These are phyloP conservation scores for Sechiopsis laciniata DNA, from an alignment of 306 rosid genomes.

Conservation along the genomic window DNA sequence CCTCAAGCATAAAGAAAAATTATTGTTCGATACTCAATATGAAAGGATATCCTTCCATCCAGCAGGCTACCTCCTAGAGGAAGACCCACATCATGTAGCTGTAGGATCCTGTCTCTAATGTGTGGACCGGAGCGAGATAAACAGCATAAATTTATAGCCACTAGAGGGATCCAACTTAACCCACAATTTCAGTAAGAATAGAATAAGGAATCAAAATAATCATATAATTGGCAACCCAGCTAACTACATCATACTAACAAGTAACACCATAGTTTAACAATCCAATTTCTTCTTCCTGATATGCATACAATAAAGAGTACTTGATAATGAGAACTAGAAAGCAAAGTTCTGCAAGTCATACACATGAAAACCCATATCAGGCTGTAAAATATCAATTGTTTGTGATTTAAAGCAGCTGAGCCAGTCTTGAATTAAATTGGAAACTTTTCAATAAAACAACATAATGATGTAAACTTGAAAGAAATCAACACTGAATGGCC, in stretches of 20 bases:
- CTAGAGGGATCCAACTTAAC: slow-evolving; percentile 23
- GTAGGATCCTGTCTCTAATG: slow-evolving; percentile 26
- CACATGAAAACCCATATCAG: not conserved
- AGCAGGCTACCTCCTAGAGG: slow-evolving; percentile 31
- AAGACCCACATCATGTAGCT: slow-evolving; percentile 28
- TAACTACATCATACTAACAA: not conserved
- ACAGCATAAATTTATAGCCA: slow-evolving; percentile 10
- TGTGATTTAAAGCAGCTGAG: slow-evolving; percentile 1
- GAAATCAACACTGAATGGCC: not conserved
- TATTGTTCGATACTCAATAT: slow-evolving; percentile 21
- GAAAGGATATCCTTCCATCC: slow-evolving; percentile 26
- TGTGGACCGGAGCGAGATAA: slow-evolving; percentile 34
- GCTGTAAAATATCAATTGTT: not conserved
- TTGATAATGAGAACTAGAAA: slow-evolving; percentile 4
- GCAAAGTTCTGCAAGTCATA: not conserved
- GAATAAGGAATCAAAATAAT: slow-evolving; percentile 18
- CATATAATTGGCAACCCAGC: slow-evolving; percentile 19
- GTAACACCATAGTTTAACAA: not conserved
- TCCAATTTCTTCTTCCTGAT: slow-evolving; percentile 26
- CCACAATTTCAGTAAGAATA: slow-evolving; percentile 23
- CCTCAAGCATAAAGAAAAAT: slow-evolving; percentile 15
- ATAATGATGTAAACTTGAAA: not conserved
- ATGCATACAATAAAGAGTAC: slow-evolving; percentile 23
- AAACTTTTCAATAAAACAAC: slow-evolving; percentile 14
- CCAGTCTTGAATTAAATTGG: not conserved